These are phyloP conservation scores for Prunus mira DNA, from an alignment of 306 rosid genomes.

Conservation along the genomic window DNA sequence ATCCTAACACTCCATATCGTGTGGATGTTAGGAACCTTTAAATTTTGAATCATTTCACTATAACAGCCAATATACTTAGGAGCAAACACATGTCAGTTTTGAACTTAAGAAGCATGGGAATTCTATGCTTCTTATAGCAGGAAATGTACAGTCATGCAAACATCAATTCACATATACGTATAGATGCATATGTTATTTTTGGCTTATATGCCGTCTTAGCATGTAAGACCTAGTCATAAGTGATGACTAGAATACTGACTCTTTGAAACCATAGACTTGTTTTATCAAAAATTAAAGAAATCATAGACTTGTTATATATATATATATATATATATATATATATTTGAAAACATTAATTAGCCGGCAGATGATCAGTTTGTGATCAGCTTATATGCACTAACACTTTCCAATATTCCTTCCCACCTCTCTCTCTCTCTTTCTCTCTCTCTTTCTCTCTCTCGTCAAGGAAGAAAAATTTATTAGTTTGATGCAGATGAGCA, in stretches of 20 bases:
- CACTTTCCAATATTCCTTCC: not conserved
- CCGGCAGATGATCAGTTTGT: conserved; percentile 18
- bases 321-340: not conserved
- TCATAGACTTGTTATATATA: not conserved
- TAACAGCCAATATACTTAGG: not conserved
- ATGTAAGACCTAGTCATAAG: conserved; percentile 17
- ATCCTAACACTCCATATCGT: too few species aligned
- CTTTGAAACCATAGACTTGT: conserved; percentile 1
- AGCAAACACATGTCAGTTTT: not conserved
- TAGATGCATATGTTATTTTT: not conserved
- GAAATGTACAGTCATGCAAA: not conserved
- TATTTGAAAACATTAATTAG: not conserved
- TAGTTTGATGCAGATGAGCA: not conserved
- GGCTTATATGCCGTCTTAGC: conserved; percentile 29
- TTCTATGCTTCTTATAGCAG: not conserved
- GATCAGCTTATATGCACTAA: conserved; percentile 1
- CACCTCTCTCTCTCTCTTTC: not conserved
- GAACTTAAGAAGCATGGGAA: not conserved
- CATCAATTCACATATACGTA: not conserved
- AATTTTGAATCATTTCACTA: too few species aligned
- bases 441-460: not conserved
- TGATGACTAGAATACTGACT: not conserved
- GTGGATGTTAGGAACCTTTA: too few species aligned
- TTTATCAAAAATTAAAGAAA: not conserved
- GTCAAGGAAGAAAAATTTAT: not conserved